phyloP scores from a whole-genome alignment of 148 eudicot genomes.

The Vaccinium darrowii region DNA sequence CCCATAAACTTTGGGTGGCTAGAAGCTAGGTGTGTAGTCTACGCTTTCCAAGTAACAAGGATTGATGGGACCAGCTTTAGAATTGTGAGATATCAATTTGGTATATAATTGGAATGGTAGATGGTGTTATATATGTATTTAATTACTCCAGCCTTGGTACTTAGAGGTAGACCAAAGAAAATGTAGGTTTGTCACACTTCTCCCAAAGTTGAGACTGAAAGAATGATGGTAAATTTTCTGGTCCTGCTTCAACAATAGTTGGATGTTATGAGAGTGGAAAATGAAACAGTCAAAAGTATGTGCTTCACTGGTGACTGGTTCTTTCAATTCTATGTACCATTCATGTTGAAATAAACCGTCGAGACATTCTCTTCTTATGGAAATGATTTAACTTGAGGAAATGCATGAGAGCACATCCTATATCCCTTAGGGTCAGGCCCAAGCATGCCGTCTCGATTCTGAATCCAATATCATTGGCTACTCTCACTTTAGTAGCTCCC shows the following conservation, averaged over 20 bases:
- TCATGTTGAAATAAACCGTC: neutral
- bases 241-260: neutral
- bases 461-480: neutral
- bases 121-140: neutral
- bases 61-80: neutral
- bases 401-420: neutral
- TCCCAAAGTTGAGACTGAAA: neutral
- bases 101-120: neutral
- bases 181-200: neutral
- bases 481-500: neutral
- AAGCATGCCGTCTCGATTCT: neutral
- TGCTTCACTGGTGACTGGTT: conserved; percentile 1
- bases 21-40: neutral
- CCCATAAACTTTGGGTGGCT: neutral
- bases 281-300: neutral
- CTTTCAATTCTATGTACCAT: neutral
- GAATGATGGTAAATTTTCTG: neutral
- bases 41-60: neutral
- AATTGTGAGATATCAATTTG: neutral
- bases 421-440: neutral
- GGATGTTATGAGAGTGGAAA: neutral
- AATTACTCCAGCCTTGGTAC: neutral
- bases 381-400: neutral
- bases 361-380: neutral
- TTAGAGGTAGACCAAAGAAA: neutral